Conservation (phyloP, 2,329 filamentous ascomycete genomes). For the Epichloe scottii region DNA sequence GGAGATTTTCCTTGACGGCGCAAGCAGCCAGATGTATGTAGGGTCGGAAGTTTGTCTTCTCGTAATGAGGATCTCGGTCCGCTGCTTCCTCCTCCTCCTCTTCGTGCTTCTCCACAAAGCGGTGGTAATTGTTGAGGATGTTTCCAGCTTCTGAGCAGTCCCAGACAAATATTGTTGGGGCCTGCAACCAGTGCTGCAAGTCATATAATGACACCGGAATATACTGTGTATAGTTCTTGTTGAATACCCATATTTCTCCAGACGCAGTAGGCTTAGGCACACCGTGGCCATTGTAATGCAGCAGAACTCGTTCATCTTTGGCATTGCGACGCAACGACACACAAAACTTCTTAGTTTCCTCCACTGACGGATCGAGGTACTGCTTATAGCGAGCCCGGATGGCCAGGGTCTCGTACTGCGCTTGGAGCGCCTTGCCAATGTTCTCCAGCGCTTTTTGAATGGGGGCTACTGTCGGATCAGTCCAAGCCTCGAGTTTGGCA, state of each 20-base stretch:
- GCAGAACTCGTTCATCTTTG: slow-evolving; percentile 90
- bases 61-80: slow-evolving; percentile 68
- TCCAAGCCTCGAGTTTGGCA: slow-evolving; percentile 92
- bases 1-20: slow-evolving; percentile 78
- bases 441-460: slow-evolving; percentile 80
- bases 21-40: slow-evolving; percentile 90
- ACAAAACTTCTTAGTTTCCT: slow-evolving; percentile 95
- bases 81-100: slow-evolving; percentile 70
- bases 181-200: slow-evolving; percentile 87
- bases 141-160: slow-evolving; percentile 95
- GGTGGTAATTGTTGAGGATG: slow-evolving; percentile 88
- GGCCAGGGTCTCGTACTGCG: slow-evolving; percentile 90
- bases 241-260: slow-evolving; percentile 98
- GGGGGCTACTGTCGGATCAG: slow-evolving; percentile 72
- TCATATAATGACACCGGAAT: slow-evolving; percentile 95
- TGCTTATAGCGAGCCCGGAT: slow-evolving; percentile 96
- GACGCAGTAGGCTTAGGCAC: slow-evolving; percentile 92
- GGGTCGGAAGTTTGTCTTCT: slow-evolving; percentile 56
- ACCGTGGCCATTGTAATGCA: slow-evolving; percentile 97
- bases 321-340: slow-evolving; percentile 81
- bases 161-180: slow-evolving; percentile 92
- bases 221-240: slow-evolving; percentile 97
- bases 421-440: slow-evolving; percentile 91
- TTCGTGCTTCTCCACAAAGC: slow-evolving; percentile 90
- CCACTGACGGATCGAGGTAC: slow-evolving; percentile 88